Conservation (phyloP, 1,139 yeast species). For the Blastobotrys aristatus region DNA sequence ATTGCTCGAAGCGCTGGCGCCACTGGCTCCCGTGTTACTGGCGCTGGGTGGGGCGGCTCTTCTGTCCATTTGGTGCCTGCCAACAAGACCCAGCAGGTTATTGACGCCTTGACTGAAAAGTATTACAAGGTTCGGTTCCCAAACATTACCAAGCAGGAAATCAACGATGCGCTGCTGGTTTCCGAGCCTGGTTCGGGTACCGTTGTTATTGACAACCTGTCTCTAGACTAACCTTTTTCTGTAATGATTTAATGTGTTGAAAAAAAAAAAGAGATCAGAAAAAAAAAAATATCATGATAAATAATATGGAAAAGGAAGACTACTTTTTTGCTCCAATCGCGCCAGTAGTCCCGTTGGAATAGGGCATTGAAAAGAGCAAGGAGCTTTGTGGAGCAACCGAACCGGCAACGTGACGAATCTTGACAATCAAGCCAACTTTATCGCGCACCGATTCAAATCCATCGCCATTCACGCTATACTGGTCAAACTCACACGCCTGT, state of each 20-base stretch:
- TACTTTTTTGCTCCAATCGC: background rate
- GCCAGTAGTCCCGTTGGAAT: background rate
- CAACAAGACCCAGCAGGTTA: slow-evolving; percentile 43
- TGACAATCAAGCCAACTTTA: slow-evolving; percentile 33
- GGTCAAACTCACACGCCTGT: slow-evolving; percentile 27
- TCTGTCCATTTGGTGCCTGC: slow-evolving; percentile 57
- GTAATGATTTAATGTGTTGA: background rate
- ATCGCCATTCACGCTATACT: slow-evolving; percentile 11
- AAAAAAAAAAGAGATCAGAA: background rate
- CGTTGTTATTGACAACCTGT: slow-evolving; percentile 36
- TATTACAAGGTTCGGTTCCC: slow-evolving; percentile 52
- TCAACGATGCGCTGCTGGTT: slow-evolving; percentile 51
- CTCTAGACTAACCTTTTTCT: slow-evolving; percentile 18
- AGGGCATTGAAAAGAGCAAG: background rate
- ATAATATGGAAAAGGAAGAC: background rate
- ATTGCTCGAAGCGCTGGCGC: slow-evolving; percentile 56
- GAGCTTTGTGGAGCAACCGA: no score
- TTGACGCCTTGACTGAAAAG: slow-evolving; percentile 43
- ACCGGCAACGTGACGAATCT: background rate
- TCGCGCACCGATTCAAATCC: slow-evolving; percentile 32
- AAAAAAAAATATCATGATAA: background rate
- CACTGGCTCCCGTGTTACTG: slow-evolving; percentile 65
- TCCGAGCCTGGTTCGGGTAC: slow-evolving; percentile 60
- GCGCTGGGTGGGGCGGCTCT: slow-evolving; percentile 83
- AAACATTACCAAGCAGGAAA: slow-evolving; percentile 40